Base-by-base conservation (phyloP, 2,329 filamentous ascomycete species). In the Aspergillus jensenii region DNA sequence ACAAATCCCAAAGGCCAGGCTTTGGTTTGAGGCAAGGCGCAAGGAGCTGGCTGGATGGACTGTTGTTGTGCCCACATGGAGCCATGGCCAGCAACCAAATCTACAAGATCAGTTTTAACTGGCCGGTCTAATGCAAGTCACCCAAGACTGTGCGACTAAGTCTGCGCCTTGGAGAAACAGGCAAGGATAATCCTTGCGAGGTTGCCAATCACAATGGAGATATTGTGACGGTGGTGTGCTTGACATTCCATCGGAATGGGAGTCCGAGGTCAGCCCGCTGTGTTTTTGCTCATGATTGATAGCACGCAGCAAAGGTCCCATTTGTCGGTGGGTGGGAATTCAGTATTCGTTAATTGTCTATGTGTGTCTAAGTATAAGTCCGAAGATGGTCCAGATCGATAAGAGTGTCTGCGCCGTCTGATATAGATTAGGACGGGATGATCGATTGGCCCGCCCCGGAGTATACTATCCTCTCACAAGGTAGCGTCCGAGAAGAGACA, bases 111-210 rank as follows among this genome's bases (percentile, higher is more conserved):
- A 21, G 41, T 19, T 19, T 33, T 53, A 21, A 53, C 51, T 53
- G 51, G 50, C 12, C 17, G 6, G 51, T 40, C 51, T 53, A 35
- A 39, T 53, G 51, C 51, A 40, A 53, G 51, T 53, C 51, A 53
- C 41, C 46, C 51, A 43, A 31, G 14, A 43, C 11, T 44, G 41
- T 21, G 41, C 51, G 12, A 37, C 52, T 55, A 55, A 43, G 2
- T 40, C 43, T 55, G 52, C 52, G 41, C 25, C 35, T 41, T 55
- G 23, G 14, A 33, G 41, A 55, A 55, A 15, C 27, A 9, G 37
- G 52, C 17, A 46, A 35, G 52, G 52, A 55, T 55, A 23, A 8
- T 47, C 52, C 52, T 37, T 12, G 23, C 44, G 2, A 21, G 9
- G 6, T 15, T 11, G 17, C 52, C 44, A 55, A 55, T 48, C 37